Evolutionary conservation across 306 rosid species (phyloP), one percentile per base, ranked within the genome.

Genomic region (Morella rubra): DNA sequence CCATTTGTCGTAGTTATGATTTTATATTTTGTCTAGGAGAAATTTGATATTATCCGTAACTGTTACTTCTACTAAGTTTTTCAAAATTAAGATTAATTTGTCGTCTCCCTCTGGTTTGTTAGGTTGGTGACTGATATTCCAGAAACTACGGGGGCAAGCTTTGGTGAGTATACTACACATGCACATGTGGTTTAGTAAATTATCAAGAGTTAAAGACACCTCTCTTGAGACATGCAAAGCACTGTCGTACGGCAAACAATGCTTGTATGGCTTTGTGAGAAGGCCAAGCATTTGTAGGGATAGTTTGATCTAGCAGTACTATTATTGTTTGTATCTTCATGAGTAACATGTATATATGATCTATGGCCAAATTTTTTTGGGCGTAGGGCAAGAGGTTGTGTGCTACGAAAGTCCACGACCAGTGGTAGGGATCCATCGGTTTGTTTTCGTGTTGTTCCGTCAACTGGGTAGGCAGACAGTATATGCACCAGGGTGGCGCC

Each of bases 91-190:
- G n/a, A 24, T 22, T 58, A 58, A 58, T 18, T n/a, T n/a, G n/a
- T n/a, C n/a, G n/a, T n/a, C n/a, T 52, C 65, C 53, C 22, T 10
- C 3, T 69, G 66, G 53, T 27, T 27, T n/a, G n/a, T 18, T 76
- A 94, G 97, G 97, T 73, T 93, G 88, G 98, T 93, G 55, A 90
- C 94, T 69, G 98, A 90, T 86, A 93, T 93, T 81, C 98, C 98
- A 14, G 98, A 85, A 76, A 87, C 96, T 46, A 89, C 98, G 1
- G 93, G 94, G 13, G 87, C 93, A 62, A 74, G 16, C 79, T 93
- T 85, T 46, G 98, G 96, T 90, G 58, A 24, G 91, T 55, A 71
- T 32, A 1, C n/a, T 74, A 58, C 9, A 65, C 58, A 60, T 56
- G 24, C 32, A 69, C 5, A 19, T 24, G 20, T 3, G 32, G 32